These are phyloP conservation scores for Mucor mucedo DNA, from an alignment of 371 early-diverging fungal genomes.

Conservation along the genomic window DNA sequence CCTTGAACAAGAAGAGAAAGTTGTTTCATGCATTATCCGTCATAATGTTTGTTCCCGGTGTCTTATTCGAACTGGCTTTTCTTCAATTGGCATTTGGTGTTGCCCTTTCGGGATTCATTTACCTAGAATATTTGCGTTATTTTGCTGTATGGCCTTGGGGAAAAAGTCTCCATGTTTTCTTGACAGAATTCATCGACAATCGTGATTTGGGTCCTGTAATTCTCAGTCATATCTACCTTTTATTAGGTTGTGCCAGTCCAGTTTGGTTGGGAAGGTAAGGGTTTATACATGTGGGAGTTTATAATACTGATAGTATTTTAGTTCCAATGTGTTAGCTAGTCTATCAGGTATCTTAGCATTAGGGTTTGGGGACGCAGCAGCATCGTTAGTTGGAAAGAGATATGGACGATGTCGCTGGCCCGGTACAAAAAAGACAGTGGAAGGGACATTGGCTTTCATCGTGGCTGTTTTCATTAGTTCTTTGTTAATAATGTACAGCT, in stretches of 20 bases:
- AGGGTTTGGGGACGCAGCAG: conserved; percentile 90
- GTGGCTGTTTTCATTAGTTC: conserved; percentile 61
- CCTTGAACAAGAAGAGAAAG: conserved; percentile 79
- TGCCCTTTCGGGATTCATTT: conserved; percentile 73
- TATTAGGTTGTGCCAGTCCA: conserved; percentile 89
- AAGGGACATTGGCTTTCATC: conserved; percentile 88
- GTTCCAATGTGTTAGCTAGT: conserved; percentile 55
- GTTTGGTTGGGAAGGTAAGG: conserved; percentile 81
- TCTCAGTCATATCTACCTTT: conserved; percentile 86
- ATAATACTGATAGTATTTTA: conserved; percentile 8
- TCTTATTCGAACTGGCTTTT: conserved; percentile 71
- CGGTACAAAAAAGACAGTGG: conserved; percentile 80
- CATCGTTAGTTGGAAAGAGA: conserved; percentile 82
- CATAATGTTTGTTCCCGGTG: conserved; percentile 86
- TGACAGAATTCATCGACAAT: conserved; percentile 80
- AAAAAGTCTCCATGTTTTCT: conserved; percentile 69
- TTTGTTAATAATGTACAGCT: conserved; percentile 35
- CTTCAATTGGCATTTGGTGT: conserved; percentile 85
- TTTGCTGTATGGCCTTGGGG: conserved; percentile 78
- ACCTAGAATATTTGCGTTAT: conserved; percentile 80
- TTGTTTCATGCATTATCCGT: conserved; percentile 86
- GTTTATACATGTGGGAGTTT: neutral
- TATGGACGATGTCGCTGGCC: conserved; percentile 80
- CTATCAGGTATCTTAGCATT: conserved; percentile 82
- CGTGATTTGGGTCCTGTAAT: conserved; percentile 84